Evolutionary conservation across 2,329 filamentous ascomycete species (phyloP), one percentile per base, ranked within the genome.

Genomic region (Fusarium verrucosum): DNA sequence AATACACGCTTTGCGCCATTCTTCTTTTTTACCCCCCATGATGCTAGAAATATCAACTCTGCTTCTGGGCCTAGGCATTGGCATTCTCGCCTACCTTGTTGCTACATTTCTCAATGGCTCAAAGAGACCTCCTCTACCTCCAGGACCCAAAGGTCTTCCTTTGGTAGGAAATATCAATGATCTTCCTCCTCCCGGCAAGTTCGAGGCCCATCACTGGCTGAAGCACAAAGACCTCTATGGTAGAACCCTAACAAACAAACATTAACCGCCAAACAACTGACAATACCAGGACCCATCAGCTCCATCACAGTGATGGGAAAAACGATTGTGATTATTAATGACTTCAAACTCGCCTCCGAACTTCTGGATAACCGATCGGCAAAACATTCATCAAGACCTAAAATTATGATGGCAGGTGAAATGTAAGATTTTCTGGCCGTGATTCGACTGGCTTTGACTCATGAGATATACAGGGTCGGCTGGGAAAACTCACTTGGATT

Each of bases 311-410:
- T 78, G 2, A 57, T 80, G 25, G 79, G 80, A 0, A 73, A 78
- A 36, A 79, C 78, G 0, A 70, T 81, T 6, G 64, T 82, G 10
- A 70, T 82, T 16, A 60, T 82, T 8, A 78, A 81, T 51, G 78
- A 78, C 38, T 44, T 63, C 4, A 57, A 72, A 1, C 55, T 77
- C 0, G 78, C 77, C 0, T 60, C 73, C 5, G 77, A 81, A 16
- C 62, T 83, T 1, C 50, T 82, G 74, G 51, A 67, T 7, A 69
- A 69, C 26, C 20, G 59, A 37, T 67, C 63, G 0, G 42, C 36
- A 1, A 62, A 57, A 16, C 40, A 62, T 38, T 67, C 66, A 1
- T 56, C 55, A 10, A 55, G 66, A 9, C 66, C 66, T 2, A 50
- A 41, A 7, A 50, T 59, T 5, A 17, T 69, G 4, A 65, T 69